Evolutionary conservation across 768 basidiomycete genomes (phyloP), one percentile per base, ranked within the genome.

Genomic region (Termitomyces sp.): DNA sequence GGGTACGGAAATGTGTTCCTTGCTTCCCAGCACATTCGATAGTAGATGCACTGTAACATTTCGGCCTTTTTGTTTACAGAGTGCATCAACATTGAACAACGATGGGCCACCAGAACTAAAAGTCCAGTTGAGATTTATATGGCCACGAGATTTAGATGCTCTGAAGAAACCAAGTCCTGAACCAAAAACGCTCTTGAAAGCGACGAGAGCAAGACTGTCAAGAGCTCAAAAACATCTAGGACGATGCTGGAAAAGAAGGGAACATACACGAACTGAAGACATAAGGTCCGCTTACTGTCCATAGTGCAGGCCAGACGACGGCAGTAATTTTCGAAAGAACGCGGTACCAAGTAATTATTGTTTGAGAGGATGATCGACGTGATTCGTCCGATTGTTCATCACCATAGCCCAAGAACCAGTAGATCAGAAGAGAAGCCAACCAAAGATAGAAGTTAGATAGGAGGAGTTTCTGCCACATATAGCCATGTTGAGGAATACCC

Each of bases 61-160:
- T 14, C 44, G 36, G 35, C n/a, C n/a, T n/a, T n/a, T n/a, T n/a
- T n/a, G n/a, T n/a, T 60, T 57, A 48, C 60, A 60, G n/a, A 57
- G 3, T 1, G 52, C 56, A 8, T 54, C 14, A 1, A 60, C 14
- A 24, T 60, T 50, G 52, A 57, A 60, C 8, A 24, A 13, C 8
- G 47, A 5, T 10, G 60, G 60, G 32, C 54, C 60, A 3, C 43
- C 22, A 26, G 55, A 40, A 48, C 22, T 14, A 0, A n/a, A 9
- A 35, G 43, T 20, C 55, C 52, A 54, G 44, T 41, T 46, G 56
- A 60, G 16, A 38, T 45, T 57, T 2, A 60, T 43, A n/a, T 48
- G 36, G 26, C 49, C 20, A 20, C 10, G 11, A 30, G 28, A 54
- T 43, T 40, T 8, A 24, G 56, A 28, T 2, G n/a, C 20, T 3